Conservation (phyloP, 495 filamentous ascomycete species). For the Hyaloscypha variabilis region DNA sequence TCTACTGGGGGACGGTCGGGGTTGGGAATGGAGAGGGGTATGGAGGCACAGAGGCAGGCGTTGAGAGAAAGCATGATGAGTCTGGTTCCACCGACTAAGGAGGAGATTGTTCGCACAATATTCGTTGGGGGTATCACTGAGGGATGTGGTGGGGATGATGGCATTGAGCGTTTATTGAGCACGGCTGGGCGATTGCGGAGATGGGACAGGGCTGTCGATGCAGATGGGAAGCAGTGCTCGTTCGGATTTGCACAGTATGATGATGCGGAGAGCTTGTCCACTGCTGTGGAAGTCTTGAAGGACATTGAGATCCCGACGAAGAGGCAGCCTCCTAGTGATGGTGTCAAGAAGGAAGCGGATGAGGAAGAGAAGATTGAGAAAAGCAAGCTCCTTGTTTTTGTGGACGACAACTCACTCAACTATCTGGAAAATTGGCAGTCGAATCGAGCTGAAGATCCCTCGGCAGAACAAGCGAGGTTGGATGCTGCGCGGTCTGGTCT, state of each 20-base stretch:
- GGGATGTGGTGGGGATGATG: constrained; percentile 75
- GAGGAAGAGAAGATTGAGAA: constrained; percentile 66
- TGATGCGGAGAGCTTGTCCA: constrained; percentile 84
- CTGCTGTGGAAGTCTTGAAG: constrained; percentile 83
- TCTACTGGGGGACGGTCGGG: constrained; percentile 62
- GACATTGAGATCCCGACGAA: constrained; percentile 85
- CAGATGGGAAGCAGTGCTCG: constrained; percentile 79
- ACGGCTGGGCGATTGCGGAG: constrained; percentile 77
- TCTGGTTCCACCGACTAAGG: constrained; percentile 80
- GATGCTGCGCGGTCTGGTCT: constrained; percentile 66
- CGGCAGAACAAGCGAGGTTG: constrained; percentile 67
- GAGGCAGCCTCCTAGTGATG: constrained; percentile 58
- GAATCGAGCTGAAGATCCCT: constrained; percentile 62
- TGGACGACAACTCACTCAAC: constrained; percentile 78
- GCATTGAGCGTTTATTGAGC: constrained; percentile 78
- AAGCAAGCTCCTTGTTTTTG: constrained; percentile 68
- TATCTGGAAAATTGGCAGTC: constrained; percentile 82
- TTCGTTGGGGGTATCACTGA: constrained; percentile 88
- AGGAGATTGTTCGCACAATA: constrained; percentile 88
- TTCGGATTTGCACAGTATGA: constrained; percentile 99
- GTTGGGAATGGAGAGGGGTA: constrained; percentile 63
- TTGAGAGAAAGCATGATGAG: constrained; percentile 76
- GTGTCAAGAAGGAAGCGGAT: constrained; percentile 41
- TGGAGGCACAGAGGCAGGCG: constrained; percentile 70
- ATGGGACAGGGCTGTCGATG: constrained; percentile 83